Conservation (phyloP, 2,329 filamentous ascomycete species). For the Penicillium italicum region DNA sequence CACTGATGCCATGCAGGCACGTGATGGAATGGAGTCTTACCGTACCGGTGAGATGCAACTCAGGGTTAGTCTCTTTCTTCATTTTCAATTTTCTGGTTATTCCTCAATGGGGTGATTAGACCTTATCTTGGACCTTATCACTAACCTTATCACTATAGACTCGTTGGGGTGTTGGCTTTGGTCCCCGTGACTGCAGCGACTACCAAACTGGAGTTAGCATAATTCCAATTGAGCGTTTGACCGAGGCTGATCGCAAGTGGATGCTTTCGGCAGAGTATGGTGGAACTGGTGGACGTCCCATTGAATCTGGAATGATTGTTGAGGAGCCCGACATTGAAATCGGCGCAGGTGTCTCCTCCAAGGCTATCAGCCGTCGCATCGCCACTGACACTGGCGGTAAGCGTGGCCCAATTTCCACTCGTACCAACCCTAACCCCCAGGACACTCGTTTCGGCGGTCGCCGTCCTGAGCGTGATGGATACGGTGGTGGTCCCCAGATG, state of each 20-base stretch:
- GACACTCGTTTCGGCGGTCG: constrained; percentile 29
- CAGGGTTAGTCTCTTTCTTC: constrained; percentile 52
- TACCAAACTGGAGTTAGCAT: constrained; percentile 88
- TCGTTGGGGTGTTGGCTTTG: constrained; percentile 96
- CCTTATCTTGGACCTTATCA: background rate
- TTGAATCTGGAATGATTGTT: constrained; percentile 80
- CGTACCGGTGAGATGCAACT: constrained; percentile 69
- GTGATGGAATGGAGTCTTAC: constrained; percentile 79
- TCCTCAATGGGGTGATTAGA: background rate
- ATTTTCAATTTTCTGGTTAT: background rate
- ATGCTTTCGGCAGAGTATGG: constrained; percentile 90
- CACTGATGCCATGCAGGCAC: constrained; percentile 76
- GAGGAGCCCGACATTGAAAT: constrained; percentile 99
- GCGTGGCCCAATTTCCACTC: constrained; percentile 48
- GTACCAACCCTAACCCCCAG: constrained; percentile 28
- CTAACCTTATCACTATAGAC: constrained; percentile 54
- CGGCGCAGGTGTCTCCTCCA: constrained; percentile 92
- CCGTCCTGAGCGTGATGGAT: constrained; percentile 34
- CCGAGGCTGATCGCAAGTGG: constrained; percentile 96
- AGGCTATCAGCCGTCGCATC: constrained; percentile 57
- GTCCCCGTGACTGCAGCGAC: constrained; percentile 93
- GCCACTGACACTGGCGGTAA: constrained; percentile 50
- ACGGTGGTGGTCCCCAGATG: constrained; percentile 20
- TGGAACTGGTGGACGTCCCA: constrained; percentile 77
- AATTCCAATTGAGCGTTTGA: constrained; percentile 88